Evolutionary conservation across 2,329 filamentous ascomycete species (phyloP).

Genomic region (Triangularia setosa): DNA sequence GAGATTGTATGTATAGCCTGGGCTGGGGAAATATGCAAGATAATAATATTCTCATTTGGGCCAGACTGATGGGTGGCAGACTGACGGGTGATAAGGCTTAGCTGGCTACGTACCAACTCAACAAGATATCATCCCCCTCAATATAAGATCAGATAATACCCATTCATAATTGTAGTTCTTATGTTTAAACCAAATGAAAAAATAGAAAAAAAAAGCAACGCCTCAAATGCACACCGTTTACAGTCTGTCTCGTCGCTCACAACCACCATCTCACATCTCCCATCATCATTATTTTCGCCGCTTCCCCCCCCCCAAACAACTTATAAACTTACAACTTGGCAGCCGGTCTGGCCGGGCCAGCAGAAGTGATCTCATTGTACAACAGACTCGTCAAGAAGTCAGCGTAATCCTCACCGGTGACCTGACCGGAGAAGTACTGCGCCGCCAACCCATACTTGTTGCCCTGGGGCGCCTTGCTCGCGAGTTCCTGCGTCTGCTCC

Average conservation of each 20-base stretch:
- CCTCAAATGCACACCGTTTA: background rate
- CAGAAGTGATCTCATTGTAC: constrained; percentile 81
- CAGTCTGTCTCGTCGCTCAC: background rate
- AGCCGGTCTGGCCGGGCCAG: constrained; percentile 57
- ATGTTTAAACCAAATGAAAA: background rate
- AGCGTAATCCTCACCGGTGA: constrained; percentile 95
- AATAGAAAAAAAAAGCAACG: constrained; percentile 4
- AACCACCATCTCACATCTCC: background rate
- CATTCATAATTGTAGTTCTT: background rate
- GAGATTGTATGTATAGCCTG: too few species aligned
- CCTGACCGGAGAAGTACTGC: constrained; percentile 87
- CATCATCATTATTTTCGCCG: background rate
- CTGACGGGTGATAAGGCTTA: too few species aligned
- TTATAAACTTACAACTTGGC: constrained; percentile 62
- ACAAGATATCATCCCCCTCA: background rate
- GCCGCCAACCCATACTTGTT: constrained; percentile 90
- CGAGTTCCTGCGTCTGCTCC: constrained; percentile 76
- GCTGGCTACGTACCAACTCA: background rate
- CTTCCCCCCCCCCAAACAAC: background rate
- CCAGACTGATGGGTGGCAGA: too few species aligned
- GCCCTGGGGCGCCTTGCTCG: constrained; percentile 71
- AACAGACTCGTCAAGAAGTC: constrained; percentile 88
- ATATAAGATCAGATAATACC: background rate
- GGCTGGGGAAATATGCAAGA: too few species aligned
- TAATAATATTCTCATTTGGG: too few species aligned